Conservation (phyloP, 768 basidiomycete species). For the Podaxis sp. region DNA sequence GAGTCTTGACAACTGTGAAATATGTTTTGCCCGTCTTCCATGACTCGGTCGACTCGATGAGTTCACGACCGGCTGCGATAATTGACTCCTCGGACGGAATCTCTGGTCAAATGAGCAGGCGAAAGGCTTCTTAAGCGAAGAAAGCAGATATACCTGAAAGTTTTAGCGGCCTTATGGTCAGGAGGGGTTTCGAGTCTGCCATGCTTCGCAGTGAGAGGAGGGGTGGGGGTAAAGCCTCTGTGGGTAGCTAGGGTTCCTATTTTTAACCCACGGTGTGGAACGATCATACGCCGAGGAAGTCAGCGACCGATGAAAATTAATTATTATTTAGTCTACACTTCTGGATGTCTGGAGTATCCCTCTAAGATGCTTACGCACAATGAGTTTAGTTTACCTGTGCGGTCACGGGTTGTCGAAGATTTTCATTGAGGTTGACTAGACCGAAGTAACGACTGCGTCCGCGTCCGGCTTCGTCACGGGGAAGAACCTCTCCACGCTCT, state of each 20-base stretch:
- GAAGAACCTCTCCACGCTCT: constrained; percentile 80
- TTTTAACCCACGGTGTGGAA: constrained; percentile 3
- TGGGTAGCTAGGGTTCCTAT: neutral
- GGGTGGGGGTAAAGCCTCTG: too few relatives aligned
- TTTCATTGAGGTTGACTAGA: constrained; percentile 59
- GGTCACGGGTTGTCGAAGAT: neutral
- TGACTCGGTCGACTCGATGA: constrained; percentile 53
- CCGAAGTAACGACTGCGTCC: constrained; percentile 90
- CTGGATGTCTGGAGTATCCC: neutral
- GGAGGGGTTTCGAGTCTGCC: constrained; percentile 21
- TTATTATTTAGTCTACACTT: constrained; percentile 13
- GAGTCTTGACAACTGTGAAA: constrained; percentile 57
- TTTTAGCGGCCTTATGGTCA: constrained; percentile 29
- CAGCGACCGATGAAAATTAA: neutral
- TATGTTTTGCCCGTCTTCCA: constrained; percentile 75
- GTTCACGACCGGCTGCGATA: constrained; percentile 48
- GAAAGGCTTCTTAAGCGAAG: neutral
- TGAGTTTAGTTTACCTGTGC: neutral
- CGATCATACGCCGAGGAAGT: neutral
- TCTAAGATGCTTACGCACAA: neutral
- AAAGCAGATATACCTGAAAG: constrained; percentile 24
- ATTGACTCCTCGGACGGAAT: constrained; percentile 62
- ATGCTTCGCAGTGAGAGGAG: constrained; percentile 4
- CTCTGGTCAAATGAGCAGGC: constrained; percentile 35
- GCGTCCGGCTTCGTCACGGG: constrained; percentile 67